A percentile compares a stretch with the other conserved stretches of the same genome.
phyloP scores from a whole-genome alignment of 2,329 filamentous ascomycete species.

The Uncinocarpus reesii region DNA sequence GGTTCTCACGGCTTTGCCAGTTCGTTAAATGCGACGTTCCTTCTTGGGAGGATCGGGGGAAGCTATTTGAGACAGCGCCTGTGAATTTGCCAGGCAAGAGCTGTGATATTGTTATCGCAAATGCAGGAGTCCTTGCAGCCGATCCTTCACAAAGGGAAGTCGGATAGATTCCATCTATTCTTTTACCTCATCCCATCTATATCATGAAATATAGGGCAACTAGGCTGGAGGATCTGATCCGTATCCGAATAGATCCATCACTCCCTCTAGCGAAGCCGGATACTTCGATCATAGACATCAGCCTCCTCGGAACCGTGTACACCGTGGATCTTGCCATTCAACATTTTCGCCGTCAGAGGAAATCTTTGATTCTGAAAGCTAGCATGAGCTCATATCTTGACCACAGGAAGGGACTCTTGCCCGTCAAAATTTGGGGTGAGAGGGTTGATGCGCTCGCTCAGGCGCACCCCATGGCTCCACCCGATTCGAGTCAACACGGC shows the following conservation, averaged over 20 bases:
- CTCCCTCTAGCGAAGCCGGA: slow-evolving; percentile 21
- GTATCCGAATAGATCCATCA: slow-evolving; percentile 9
- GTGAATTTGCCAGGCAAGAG: slow-evolving; percentile 22
- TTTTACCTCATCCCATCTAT: background rate
- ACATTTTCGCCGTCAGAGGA: slow-evolving; percentile 30
- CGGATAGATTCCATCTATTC: slow-evolving; percentile 10
- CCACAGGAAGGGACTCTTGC: slow-evolving; percentile 23
- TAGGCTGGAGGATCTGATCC: background rate
- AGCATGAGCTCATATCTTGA: slow-evolving; percentile 30
- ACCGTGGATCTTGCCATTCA: slow-evolving; percentile 39
- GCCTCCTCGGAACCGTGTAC: slow-evolving; percentile 36
- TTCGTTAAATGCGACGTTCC: slow-evolving; percentile 26
- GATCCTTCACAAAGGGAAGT: slow-evolving; percentile 24
- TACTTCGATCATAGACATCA: slow-evolving; percentile 32
- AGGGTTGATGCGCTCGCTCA: slow-evolving; percentile 31
- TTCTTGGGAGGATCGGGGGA: slow-evolving; percentile 27
- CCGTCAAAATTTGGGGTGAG: slow-evolving; percentile 31
- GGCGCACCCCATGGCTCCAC: slow-evolving; percentile 24
- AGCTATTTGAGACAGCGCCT: slow-evolving; percentile 22
- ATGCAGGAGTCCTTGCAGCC: slow-evolving; percentile 25
- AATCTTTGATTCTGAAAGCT: slow-evolving; percentile 27
- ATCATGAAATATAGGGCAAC: background rate
- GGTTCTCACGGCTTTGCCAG: slow-evolving; percentile 13
- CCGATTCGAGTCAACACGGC: slow-evolving; percentile 30
- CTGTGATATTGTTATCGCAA: slow-evolving; percentile 27